Percentiles rank a stretch among this genome's conserved stretches.
Conservation (phyloP, 2,329 filamentous ascomycete genomes). For the Apiospora marii region DNA sequence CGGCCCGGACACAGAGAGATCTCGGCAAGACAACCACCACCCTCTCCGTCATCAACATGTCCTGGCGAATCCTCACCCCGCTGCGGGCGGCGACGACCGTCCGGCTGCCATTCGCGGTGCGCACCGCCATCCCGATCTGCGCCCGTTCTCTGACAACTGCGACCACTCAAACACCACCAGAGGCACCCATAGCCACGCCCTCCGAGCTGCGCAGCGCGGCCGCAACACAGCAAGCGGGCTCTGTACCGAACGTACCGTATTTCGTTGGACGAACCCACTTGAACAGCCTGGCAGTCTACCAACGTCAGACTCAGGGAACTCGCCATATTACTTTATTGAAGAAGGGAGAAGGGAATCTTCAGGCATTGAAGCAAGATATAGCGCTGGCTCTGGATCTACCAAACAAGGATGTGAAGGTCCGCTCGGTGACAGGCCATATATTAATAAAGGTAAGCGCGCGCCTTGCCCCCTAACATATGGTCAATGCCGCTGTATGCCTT, state of each 20-base stretch:
- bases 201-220: conserved; percentile 8
- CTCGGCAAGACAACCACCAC: conserved; percentile 8
- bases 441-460: conserved; percentile 69
- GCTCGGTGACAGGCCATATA: conserved; percentile 74
- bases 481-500: not conserved
- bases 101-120: conserved; percentile 10
- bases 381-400: conserved; percentile 63
- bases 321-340: conserved; percentile 77
- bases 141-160: conserved; percentile 4
- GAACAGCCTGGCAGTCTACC: conserved; percentile 80
- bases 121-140: not conserved
- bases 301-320: conserved; percentile 75
- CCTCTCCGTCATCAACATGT: not conserved
- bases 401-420: conserved; percentile 60
- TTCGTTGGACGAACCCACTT: conserved; percentile 75
- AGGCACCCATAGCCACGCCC: not conserved
- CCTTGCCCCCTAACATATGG: not conserved
- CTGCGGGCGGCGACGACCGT: conserved; percentile 14
- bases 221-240: not conserved
- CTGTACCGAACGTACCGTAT: conserved; percentile 62
- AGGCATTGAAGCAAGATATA: conserved; percentile 70
- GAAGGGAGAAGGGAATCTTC: conserved; percentile 78
- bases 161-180: not conserved
- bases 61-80: not conserved
- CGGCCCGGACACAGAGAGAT: not conserved